Conservation (phyloP, 2,329 filamentous ascomycete species). For the Shiraia bambusicola region DNA sequence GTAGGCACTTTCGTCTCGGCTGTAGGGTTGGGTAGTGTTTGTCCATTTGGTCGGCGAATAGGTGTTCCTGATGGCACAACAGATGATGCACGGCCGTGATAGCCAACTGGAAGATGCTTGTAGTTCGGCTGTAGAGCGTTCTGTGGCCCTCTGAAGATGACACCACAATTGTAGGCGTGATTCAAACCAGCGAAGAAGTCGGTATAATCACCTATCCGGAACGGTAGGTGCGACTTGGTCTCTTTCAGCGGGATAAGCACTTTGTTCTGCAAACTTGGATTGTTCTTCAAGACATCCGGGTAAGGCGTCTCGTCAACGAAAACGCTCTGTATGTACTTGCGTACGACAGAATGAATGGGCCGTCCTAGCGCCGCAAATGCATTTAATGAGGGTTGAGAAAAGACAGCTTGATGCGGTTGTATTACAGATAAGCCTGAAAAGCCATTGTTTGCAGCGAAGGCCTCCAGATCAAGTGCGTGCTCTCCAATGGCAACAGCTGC, state of each 20-base stretch:
- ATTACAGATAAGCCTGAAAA: constrained; percentile 61
- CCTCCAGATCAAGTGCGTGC: constrained; percentile 68
- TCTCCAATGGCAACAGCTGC: constrained; percentile 73
- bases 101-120: constrained; percentile 76
- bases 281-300: constrained; percentile 64
- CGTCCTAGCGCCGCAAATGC: constrained; percentile 73
- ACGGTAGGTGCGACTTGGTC: constrained; percentile 68
- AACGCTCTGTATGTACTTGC: constrained; percentile 68
- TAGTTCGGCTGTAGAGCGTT: constrained; percentile 81
- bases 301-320: constrained; percentile 61
- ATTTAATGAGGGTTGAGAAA: constrained; percentile 67
- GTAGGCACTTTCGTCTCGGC: constrained; percentile 63
- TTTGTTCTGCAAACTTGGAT: constrained; percentile 57
- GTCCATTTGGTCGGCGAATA: constrained; percentile 72
- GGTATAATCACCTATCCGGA: constrained; percentile 80
- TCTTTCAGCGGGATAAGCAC: constrained; percentile 61
- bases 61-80: constrained; percentile 73
- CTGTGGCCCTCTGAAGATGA: constrained; percentile 69
- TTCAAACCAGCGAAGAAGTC: constrained; percentile 83
- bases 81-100: constrained; percentile 76
- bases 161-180: constrained; percentile 73
- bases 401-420: constrained; percentile 61
- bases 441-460: constrained; percentile 60
- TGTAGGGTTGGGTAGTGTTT: constrained; percentile 67
- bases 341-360: constrained; percentile 66